These are phyloP conservation scores for Lachancea mirantina DNA, from an alignment of 805 yeast species.

Conservation along the genomic window DNA sequence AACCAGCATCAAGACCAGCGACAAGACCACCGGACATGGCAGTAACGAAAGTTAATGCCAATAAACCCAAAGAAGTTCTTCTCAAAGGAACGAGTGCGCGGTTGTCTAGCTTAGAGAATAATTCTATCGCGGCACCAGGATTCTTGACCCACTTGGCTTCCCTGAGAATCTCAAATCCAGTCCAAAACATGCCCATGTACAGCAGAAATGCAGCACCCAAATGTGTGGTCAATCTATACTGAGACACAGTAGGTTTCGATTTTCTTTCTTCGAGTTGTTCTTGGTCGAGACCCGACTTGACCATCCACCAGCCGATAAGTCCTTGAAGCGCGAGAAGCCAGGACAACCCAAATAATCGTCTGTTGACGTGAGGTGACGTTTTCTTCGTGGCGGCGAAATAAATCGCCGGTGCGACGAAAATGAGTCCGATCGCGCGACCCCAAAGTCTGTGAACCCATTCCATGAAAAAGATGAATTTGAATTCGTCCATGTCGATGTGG, in stretches of 20 bases:
- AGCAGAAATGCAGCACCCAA: slow-evolving; percentile 86
- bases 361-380: slow-evolving; percentile 60
- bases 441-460: slow-evolving; percentile 95
- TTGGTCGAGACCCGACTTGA: slow-evolving; percentile 85
- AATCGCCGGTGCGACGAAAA: slow-evolving; percentile 76
- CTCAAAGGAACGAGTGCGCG: slow-evolving; percentile 55
- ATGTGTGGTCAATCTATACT: slow-evolving; percentile 88
- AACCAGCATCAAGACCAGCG: slow-evolving; percentile 96
- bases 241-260: slow-evolving; percentile 96
- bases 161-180: slow-evolving; percentile 76
- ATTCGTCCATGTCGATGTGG: slow-evolving; percentile 75
- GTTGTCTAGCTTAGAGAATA: slow-evolving; percentile 53
- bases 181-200: slow-evolving; percentile 83
- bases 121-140: slow-evolving; percentile 49
- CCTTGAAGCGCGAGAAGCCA: slow-evolving; percentile 87
- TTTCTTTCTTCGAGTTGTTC: slow-evolving; percentile 68
- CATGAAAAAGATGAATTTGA: slow-evolving; percentile 90
- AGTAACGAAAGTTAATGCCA: slow-evolving; percentile 71
- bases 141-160: slow-evolving; percentile 63
- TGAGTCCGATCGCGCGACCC: slow-evolving; percentile 85
- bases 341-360: slow-evolving; percentile 63
- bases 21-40: slow-evolving; percentile 98
- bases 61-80: slow-evolving; percentile 45
- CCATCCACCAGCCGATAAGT: slow-evolving; percentile 99
- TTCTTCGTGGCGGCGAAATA: slow-evolving; percentile 65